phyloP scores from a whole-genome alignment of 139 green algal genomes.

The Astrephomene gubernaculifera region DNA sequence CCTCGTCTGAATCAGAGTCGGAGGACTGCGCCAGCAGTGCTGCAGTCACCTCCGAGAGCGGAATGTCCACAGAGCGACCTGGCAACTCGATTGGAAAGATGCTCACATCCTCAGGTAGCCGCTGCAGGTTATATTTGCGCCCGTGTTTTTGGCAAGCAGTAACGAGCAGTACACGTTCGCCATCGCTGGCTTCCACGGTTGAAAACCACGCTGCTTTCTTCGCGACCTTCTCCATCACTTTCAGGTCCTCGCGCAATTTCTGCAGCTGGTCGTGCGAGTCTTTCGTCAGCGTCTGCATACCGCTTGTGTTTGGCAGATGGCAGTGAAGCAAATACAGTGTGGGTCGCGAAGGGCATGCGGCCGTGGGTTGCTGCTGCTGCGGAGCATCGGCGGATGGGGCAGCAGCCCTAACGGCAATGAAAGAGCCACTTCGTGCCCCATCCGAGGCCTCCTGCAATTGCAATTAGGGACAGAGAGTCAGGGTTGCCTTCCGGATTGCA shows the following conservation, averaged over 20 bases:
- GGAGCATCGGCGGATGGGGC: too few species aligned
- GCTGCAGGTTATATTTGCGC: slow-evolving; percentile 26
- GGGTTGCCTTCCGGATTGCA: too few species aligned
- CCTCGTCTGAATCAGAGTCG: slow-evolving; percentile 8
- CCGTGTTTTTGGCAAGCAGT: slow-evolving; percentile 28
- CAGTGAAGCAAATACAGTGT: slow-evolving; percentile 51
- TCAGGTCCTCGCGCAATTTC: slow-evolving; percentile 39
- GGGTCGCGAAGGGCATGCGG: background rate
- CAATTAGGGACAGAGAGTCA: too few species aligned
- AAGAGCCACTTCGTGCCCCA: too few species aligned
- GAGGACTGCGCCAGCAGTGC: slow-evolving; percentile 1
- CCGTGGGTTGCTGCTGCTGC: too few species aligned
- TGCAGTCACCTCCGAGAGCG: slow-evolving; percentile 10
- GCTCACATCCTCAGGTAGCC: background rate
- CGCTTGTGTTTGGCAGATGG: background rate
- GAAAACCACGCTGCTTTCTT: slow-evolving; percentile 44
- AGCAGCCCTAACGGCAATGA: too few species aligned
- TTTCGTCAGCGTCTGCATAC: background rate
- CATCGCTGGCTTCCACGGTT: background rate
- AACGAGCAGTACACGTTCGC: slow-evolving; percentile 41
- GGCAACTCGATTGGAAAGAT: background rate
- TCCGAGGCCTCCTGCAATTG: too few species aligned
- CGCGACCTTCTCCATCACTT: slow-evolving; percentile 56
- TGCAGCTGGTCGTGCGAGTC: background rate
- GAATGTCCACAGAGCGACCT: background rate